Percentiles rank a stretch among this genome's conserved stretches.
Conservation (phyloP, 768 basidiomycete species). For the Collybia mongolica region DNA sequence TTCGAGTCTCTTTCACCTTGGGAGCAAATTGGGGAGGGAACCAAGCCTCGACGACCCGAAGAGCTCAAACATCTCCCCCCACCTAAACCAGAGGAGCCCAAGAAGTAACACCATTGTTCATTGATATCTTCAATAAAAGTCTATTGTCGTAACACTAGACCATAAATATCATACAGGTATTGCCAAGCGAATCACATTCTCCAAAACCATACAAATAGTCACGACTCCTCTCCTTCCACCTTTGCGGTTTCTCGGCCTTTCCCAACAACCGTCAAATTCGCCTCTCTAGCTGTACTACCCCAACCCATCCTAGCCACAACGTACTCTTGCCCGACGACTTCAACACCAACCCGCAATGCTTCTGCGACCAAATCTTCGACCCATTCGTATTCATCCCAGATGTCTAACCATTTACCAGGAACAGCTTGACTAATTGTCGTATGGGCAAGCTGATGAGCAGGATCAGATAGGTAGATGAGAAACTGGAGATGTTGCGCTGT, state of each 20-base stretch:
- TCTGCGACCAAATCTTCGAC: slow-evolving; percentile 95
- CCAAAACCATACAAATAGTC: slow-evolving; percentile 29
- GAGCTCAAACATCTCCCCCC: slow-evolving; percentile 76
- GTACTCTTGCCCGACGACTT: slow-evolving; percentile 92
- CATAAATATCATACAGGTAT: slow-evolving; percentile 3
- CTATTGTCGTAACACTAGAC: slow-evolving; percentile 5
- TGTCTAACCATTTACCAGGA: slow-evolving; percentile 80
- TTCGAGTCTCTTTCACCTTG: slow-evolving; percentile 92
- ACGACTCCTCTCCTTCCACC: slow-evolving; percentile 25
- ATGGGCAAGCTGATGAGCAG: slow-evolving; percentile 72
- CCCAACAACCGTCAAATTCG: slow-evolving; percentile 18
- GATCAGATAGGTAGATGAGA: slow-evolving; percentile 72
- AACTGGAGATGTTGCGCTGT: slow-evolving; percentile 60
- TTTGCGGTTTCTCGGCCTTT: slow-evolving; percentile 7
- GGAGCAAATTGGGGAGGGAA: slow-evolving; percentile 86
- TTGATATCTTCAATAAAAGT: slow-evolving; percentile 3
- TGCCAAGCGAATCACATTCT: background rate
- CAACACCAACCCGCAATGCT: slow-evolving; percentile 77
- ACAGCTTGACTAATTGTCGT: slow-evolving; percentile 82
- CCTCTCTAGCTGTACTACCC: slow-evolving; percentile 30
- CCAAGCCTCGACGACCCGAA: slow-evolving; percentile 53
- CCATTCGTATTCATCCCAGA: slow-evolving; percentile 94
- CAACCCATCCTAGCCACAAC: slow-evolving; percentile 86
- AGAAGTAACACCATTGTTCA: slow-evolving; percentile 48
- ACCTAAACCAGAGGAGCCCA: slow-evolving; percentile 74